Base-by-base conservation (phyloP, 495 filamentous ascomycete genomes). In the Acidiella bohemica region DNA sequence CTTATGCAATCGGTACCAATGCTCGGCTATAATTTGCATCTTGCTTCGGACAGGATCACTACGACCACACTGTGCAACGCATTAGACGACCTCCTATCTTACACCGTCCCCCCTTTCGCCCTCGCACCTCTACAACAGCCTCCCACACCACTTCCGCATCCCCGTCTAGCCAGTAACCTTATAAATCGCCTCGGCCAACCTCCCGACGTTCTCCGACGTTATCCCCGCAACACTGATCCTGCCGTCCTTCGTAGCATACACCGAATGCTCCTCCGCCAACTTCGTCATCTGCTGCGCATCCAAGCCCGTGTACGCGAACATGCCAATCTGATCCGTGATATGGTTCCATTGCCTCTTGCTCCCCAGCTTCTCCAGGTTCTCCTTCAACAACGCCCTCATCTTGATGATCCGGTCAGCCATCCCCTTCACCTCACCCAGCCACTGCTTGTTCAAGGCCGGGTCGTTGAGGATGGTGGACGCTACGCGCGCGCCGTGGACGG, bases 391-490 rank as follows among this genome's bases (percentile, higher is more conserved):
- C 34, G 82, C 76, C 44, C 90, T 83, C 90, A 97, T 97, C 60
- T 75, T 81, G 59, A 97, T 97, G 69, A 97, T 97, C 51, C 90
- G 90, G 63, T 94, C 85, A 28, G 90, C 90, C 90, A 97, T 97
- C 38, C 68, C 85, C 78, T 96, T 94, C 59, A 97, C 90, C 68
- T 97, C 90, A 46, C 71, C 73, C 19, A 95, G 73, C 90, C 90
- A 97, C 63, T 96, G 84, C 61, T 82, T 63, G 70, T 95, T 88
- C 32, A 96, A 73, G 13, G 65, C 71, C 21, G 81, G 66, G 57
- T 88, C 79, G 66, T 90, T 92, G 59, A 97, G 75, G 64, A 97
- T 93, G 67, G 82, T 72, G 34, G 82, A 76, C 36, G 90, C 90
- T 52, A 97, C 80, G 54, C 90, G 87, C 30, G 90, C 90, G 55